These are phyloP conservation scores for Candida berthetii DNA, from an alignment of 805 yeast genomes.

Conservation along the genomic window DNA sequence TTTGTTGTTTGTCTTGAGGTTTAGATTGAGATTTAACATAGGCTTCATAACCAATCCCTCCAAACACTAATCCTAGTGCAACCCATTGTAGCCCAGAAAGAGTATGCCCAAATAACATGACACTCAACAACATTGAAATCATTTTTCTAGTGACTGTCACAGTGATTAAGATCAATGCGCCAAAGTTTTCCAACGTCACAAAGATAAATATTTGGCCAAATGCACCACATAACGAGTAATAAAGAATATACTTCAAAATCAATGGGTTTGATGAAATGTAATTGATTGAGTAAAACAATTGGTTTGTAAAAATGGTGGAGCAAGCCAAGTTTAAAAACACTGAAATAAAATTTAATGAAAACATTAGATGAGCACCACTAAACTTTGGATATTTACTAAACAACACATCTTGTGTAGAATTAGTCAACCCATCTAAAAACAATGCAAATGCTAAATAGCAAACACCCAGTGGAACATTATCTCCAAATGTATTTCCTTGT, in stretches of 20 bases:
- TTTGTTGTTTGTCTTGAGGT: too few species aligned
- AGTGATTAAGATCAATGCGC: conserved; percentile 79
- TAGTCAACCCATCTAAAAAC: conserved; percentile 85
- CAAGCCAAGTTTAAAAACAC: conserved; percentile 44
- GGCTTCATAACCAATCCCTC: conserved; percentile 83
- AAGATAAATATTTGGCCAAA: conserved; percentile 94
- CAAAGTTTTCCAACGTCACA: conserved; percentile 74
- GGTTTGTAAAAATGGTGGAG: conserved; percentile 35
- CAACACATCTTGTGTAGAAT: conserved; percentile 87
- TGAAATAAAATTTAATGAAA: conserved; percentile 47
- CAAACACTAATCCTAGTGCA: conserved; percentile 76
- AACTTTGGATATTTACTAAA: conserved; percentile 45
- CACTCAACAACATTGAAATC: conserved; percentile 91
- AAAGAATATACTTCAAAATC: conserved; percentile 50
- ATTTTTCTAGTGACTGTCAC: conserved; percentile 95
- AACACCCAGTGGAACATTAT: conserved; percentile 49
- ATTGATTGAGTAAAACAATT: conserved; percentile 38
- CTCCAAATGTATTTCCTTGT: conserved; percentile 28
- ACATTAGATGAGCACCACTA: conserved; percentile 87
- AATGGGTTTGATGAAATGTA: conserved; percentile 48
- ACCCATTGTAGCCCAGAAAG: conserved; percentile 63
- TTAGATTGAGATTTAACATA: too few species aligned
- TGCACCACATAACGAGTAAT: conserved; percentile 78
- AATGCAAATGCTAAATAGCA: conserved; percentile 52
- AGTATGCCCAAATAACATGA: conserved; percentile 77